Evolutionary conservation across 2,329 filamentous ascomycete genomes (phyloP).

Genomic region (Paramyrothecium roridum): DNA sequence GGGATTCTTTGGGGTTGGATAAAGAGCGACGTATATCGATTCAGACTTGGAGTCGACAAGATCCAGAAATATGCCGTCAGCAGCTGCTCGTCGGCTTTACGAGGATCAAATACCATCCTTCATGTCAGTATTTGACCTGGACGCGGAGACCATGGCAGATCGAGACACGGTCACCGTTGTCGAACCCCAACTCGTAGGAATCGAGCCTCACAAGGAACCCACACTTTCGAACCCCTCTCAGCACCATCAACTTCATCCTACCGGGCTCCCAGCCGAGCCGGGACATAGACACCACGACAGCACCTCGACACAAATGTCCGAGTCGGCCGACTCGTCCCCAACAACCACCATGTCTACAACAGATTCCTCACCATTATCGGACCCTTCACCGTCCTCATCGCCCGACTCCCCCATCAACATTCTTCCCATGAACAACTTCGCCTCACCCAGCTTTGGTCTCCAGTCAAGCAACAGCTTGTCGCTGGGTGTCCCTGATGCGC

Average conservation of each 20-base stretch:
- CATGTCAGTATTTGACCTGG: conserved; percentile 71
- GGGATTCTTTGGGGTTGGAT: neutral
- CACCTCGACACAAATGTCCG: conserved; percentile 73
- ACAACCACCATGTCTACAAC: conserved; percentile 92
- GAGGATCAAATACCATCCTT: conserved; percentile 73
- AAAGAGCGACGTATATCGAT: neutral
- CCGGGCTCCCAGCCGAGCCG: conserved; percentile 39
- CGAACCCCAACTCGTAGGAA: conserved; percentile 48
- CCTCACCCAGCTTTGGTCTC: conserved; percentile 54
- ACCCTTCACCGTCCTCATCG: conserved; percentile 87
- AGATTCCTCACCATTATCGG: conserved; percentile 85
- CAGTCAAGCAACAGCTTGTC: conserved; percentile 34
- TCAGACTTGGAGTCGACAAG: neutral
- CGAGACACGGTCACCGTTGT: conserved; percentile 52
- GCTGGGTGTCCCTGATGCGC: conserved; percentile 41
- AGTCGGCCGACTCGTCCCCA: conserved; percentile 90
- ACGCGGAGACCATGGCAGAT: conserved; percentile 52
- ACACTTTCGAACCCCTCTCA: conserved; percentile 31
- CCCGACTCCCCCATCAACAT: conserved; percentile 83
- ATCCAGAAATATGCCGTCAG: conserved; percentile 55
- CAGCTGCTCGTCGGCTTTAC: conserved; percentile 57
- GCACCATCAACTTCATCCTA: conserved; percentile 34
- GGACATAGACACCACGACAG: conserved; percentile 72
- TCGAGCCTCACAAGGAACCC: conserved; percentile 35
- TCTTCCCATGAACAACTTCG: conserved; percentile 67